Evolutionary conservation across 208 protist genomes (phyloP), one percentile per base, ranked within the genome.

Genomic region (Acanthamoeba polyphaga): DNA sequence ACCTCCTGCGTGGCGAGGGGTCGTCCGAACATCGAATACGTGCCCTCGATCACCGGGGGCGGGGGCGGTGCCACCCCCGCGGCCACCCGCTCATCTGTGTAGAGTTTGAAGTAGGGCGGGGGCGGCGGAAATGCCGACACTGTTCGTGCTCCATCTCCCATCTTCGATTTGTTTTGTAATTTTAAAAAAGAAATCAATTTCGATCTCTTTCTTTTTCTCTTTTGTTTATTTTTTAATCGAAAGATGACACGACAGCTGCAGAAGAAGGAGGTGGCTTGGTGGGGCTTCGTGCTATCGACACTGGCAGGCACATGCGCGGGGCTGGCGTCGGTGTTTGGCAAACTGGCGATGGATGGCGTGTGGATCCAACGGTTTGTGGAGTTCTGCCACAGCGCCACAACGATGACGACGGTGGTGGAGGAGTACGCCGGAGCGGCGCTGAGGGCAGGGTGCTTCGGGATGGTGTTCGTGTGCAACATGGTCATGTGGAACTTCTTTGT

Each of bases 71-170:
- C 82, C 55, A 94, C 94, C 46, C 78, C 60, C 43, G n/a, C 38
- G 10, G 58, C 51, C n/a, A 78, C 51, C 12, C 62, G 38, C 51
- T 88, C 82, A 32, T 95, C 88, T 17, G 78, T 94, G 80, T 95
- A 96, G 70, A 96, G 85, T 85, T 96, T 96, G 74, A 92, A 96
- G 29, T 96, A 96, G 29, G 93, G 94, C 24, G 95, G 95, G 24
- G 95, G 95, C 13, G 88, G 94, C 29, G 95, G 95, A 43, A 95
- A 96, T 38, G 95, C 38, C 51, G 94, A 95, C 27, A 96, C 93
- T 22, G 78, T 95, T n/a, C 95, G 80, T 92, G 92, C 94, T 51
- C 53, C 91, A 34, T 58, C 70, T 22, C 74, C 70, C 55, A 64
- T 85, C 66, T 34, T 94, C 9, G 32, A 32, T 93, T 90, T 90